Evolutionary conservation across 192 early-diverging fungal genomes (phyloP), one percentile per base, ranked within the genome.

Genomic region (Allomyces arbusculus): DNA sequence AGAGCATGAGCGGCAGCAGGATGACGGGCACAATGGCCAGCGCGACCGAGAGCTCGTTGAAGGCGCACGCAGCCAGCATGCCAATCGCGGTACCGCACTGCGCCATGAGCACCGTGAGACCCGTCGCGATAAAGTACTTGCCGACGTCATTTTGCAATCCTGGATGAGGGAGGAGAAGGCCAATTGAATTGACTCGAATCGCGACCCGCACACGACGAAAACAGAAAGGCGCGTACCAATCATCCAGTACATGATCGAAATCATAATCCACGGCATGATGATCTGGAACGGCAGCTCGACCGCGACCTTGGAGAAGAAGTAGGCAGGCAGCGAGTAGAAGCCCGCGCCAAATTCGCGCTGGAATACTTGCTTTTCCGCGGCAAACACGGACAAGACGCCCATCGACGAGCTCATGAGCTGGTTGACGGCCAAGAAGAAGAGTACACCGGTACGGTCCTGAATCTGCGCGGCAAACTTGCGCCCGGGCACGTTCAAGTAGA

Each of bases 271-370:
- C 6, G 83, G 76, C 63, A 75, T 45, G 28, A 79, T 8, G 43
- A 82, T 71, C 63, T 78, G 72, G 64, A 77, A 70, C 10, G 84
- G 84, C 28, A 80, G 61, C 69, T 83, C 81, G 44, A 82, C 69
- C 62, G 71, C 69, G 65, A 82, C 75, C 69, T 86, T 86, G 63
- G 74, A 68, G 7, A 76, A 63, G 68, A 79, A 86, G 66, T 79
- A 83, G 12, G 80, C 75, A 0, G 78, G 73, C 19, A 83, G 69
- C 3, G 66, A 62, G 74, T 86, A 86, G 72, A 82, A 83, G 6
- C 76, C 78, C 10, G 73, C 72, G 8, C 73, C 75, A 72, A 75
- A 74, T 66, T 86, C 84, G 62, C 84, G 76, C 63, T 66, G 45
- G 63, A 86, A 83, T 23, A 86, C 81, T 19, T 73, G 64, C 22